These are phyloP conservation scores for Fusarium metavorans DNA, from an alignment of 2,329 filamentous ascomycete genomes.

Conservation along the genomic window DNA sequence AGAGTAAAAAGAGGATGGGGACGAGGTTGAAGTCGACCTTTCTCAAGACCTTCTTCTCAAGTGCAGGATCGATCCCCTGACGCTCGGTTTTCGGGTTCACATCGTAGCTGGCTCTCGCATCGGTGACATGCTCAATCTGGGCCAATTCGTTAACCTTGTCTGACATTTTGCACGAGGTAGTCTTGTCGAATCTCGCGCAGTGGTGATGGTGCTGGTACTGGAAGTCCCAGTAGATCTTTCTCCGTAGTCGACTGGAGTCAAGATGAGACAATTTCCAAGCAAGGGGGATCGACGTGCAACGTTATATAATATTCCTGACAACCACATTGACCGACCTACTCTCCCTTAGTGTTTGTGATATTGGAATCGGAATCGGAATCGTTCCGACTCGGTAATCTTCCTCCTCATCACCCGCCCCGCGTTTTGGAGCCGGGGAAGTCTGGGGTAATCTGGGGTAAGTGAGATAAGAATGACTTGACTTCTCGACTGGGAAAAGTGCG, in stretches of 20 bases:
- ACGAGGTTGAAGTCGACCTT: slow-evolving; percentile 7
- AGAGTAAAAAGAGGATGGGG: slow-evolving; percentile 1
- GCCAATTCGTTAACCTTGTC: neutral
- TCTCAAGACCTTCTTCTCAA: slow-evolving; percentile 7
- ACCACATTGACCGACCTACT: neutral
- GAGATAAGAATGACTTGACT: neutral
- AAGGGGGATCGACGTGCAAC: neutral
- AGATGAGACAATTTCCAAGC: neutral
- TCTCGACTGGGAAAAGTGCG: neutral
- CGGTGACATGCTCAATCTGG: neutral
- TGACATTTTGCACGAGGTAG: neutral
- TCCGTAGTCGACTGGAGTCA: neutral
- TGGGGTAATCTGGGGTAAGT: neutral
- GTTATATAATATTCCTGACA: neutral
- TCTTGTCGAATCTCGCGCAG: neutral
- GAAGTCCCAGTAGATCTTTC: neutral
- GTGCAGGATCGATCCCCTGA: neutral
- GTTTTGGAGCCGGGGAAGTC: neutral
- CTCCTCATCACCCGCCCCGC: neutral
- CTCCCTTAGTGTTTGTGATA: neutral
- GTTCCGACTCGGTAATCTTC: neutral
- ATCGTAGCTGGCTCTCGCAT: neutral
- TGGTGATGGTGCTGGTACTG: neutral
- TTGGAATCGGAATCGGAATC: neutral
- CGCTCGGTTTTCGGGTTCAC: neutral